These are phyloP conservation scores for Sarocladium oryzae DNA, from an alignment of 2,329 filamentous ascomycete genomes.

Conservation along the genomic window DNA sequence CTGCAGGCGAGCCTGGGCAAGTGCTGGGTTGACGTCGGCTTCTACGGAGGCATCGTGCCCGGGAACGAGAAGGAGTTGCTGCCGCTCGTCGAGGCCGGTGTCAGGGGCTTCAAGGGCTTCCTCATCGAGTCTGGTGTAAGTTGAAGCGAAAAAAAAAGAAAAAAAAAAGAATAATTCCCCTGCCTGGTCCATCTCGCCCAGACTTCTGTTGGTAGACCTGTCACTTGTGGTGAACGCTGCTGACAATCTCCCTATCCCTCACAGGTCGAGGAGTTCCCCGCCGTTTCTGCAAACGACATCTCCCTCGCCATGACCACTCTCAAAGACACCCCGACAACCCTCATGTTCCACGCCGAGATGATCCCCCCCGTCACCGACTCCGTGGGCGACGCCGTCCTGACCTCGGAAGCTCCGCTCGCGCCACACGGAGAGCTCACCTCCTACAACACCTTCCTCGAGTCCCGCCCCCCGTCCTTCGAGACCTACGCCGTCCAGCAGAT, in stretches of 20 bases:
- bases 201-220: no score
- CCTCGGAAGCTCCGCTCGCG: constrained; percentile 60
- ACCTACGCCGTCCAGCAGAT: constrained; percentile 87
- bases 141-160: no score
- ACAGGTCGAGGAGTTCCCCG: constrained; percentile 91
- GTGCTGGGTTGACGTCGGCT: constrained; percentile 98
- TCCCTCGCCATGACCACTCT: constrained; percentile 73
- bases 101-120: constrained; percentile 96
- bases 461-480: constrained; percentile 83
- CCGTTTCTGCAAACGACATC: constrained; percentile 76
- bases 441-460: constrained; percentile 88
- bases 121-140: constrained; percentile 91
- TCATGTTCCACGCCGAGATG: constrained; percentile 99
- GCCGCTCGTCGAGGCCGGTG: constrained; percentile 74
- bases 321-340: constrained; percentile 73
- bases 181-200: background rate
- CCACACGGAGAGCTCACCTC: constrained; percentile 66
- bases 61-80: constrained; percentile 78
- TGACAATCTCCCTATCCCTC: background rate
- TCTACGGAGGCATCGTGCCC: constrained; percentile 91
- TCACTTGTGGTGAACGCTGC: constrained; percentile 12
- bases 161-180: no score
- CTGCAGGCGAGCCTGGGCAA: constrained; percentile 74
- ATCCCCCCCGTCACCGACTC: constrained; percentile 78
- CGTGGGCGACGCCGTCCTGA: constrained; percentile 69